These are phyloP conservation scores for Dacryopinax primogenitus DNA, from an alignment of 768 basidiomycete species.

Conservation along the genomic window DNA sequence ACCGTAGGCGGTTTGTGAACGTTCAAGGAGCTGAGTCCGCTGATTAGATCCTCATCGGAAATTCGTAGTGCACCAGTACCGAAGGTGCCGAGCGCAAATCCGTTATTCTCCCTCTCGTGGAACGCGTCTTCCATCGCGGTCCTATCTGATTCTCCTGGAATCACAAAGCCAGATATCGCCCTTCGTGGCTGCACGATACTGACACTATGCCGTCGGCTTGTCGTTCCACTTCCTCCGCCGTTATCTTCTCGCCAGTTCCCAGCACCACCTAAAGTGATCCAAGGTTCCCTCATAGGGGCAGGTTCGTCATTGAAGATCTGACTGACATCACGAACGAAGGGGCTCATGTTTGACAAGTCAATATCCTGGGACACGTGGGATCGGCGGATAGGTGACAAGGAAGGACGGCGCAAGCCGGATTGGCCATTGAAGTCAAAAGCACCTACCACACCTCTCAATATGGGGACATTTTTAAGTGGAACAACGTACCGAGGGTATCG, in stretches of 20 bases:
- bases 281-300: slow-evolving; percentile 57
- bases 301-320: slow-evolving; percentile 66
- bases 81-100: slow-evolving; percentile 6
- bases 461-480: background rate
- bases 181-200: slow-evolving; percentile 66
- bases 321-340: slow-evolving; percentile 72
- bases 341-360: slow-evolving; percentile 55
- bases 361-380: slow-evolving; percentile 29
- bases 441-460: background rate
- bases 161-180: slow-evolving; percentile 36
- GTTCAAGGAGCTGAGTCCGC: slow-evolving; percentile 51
- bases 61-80: slow-evolving; percentile 49
- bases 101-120: background rate
- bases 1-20: slow-evolving; percentile 32
- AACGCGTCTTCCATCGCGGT: background rate
- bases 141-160: slow-evolving; percentile 29
- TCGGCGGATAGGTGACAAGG: background rate
- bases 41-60: slow-evolving; percentile 69
- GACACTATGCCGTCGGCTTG: slow-evolving; percentile 71
- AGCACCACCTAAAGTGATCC: slow-evolving; percentile 33
- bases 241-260: slow-evolving; percentile 31
- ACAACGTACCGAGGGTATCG: background rate
- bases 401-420: background rate
- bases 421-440: slow-evolving; percentile 2
- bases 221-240: slow-evolving; percentile 59